Conservation (phyloP, 164 flowering plant genomes). For the Chimonanthus praecox region DNA sequence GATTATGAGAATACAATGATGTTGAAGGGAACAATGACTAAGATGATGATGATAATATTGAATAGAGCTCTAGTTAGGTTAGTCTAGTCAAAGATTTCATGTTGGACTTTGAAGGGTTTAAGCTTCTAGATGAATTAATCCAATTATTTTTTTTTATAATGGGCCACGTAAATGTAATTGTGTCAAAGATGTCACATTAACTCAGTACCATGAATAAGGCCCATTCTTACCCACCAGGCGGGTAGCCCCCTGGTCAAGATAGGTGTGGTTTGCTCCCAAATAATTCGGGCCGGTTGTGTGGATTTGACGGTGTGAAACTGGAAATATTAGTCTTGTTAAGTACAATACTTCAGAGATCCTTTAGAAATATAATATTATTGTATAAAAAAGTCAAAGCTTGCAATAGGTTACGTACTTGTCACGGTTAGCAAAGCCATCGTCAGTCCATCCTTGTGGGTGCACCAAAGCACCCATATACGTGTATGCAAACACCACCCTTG, state of each 20-base stretch:
- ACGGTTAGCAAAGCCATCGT: not conserved
- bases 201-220: not conserved
- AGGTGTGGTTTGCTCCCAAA: too few relatives aligned
- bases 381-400: too few relatives aligned
- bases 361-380: too few relatives aligned
- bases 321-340: not conserved
- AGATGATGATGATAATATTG: not conserved
- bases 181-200: too few relatives aligned
- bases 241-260: not conserved
- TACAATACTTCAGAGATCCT: too few relatives aligned
- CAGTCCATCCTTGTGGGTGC: slow-evolving; percentile 11
- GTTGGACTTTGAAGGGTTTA: not conserved
- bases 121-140: not conserved
- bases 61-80: not conserved
- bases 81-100: not conserved
- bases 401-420: slow-evolving; percentile 5
- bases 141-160: too few relatives aligned
- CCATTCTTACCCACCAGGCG: not conserved
- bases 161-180: not conserved
- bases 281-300: not conserved
- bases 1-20: too few relatives aligned
- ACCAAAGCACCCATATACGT: slow-evolving; percentile 5
- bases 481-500: slow-evolving; percentile 15
- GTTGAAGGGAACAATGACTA: too few relatives aligned
- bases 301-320: not conserved